Conservation (phyloP, 2,329 filamentous ascomycete genomes). For the Neodidymelliopsis sp. region DNA sequence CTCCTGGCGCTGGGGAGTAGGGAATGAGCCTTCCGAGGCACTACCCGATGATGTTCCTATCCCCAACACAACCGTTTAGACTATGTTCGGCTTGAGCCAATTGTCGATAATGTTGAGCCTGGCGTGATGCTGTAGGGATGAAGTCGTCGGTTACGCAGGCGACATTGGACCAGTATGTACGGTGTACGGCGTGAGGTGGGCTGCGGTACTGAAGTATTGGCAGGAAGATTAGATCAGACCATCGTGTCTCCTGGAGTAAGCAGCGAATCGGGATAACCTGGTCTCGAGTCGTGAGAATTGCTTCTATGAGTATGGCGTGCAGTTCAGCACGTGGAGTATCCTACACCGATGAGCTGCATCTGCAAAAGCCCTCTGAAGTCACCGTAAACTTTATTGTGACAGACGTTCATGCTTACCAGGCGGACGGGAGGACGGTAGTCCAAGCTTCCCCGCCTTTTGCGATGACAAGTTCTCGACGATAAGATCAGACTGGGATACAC, state of each 20-base stretch:
- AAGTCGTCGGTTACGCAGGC: not conserved
- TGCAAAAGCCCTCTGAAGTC: not conserved
- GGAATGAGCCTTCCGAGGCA: constrained; percentile 1
- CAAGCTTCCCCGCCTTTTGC: constrained; percentile 16
- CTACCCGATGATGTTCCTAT: not conserved
- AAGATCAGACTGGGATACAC: not conserved
- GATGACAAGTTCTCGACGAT: not conserved
- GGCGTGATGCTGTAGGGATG: not conserved
- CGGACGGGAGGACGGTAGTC: constrained; percentile 14
- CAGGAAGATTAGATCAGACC: constrained; percentile 3
- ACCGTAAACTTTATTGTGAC: constrained; percentile 5
- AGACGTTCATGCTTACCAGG: constrained; percentile 13
- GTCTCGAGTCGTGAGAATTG: constrained; percentile 3
- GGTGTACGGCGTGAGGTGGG: not conserved
- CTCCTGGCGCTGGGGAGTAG: no score
- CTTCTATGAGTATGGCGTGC: constrained; percentile 2
- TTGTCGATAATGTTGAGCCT: not conserved
- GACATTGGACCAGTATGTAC: not conserved
- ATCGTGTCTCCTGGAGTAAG: not conserved
- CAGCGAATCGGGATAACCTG: constrained; percentile 5
- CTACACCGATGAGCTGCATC: not conserved
- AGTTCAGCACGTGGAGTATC: not conserved
- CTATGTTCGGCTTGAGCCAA: no score
- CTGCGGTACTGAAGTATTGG: constrained; percentile 2
- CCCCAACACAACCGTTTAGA: no score